These are phyloP conservation scores for Fusarium sp. DNA, from an alignment of 2,329 filamentous ascomycete species.

Conservation along the genomic window DNA sequence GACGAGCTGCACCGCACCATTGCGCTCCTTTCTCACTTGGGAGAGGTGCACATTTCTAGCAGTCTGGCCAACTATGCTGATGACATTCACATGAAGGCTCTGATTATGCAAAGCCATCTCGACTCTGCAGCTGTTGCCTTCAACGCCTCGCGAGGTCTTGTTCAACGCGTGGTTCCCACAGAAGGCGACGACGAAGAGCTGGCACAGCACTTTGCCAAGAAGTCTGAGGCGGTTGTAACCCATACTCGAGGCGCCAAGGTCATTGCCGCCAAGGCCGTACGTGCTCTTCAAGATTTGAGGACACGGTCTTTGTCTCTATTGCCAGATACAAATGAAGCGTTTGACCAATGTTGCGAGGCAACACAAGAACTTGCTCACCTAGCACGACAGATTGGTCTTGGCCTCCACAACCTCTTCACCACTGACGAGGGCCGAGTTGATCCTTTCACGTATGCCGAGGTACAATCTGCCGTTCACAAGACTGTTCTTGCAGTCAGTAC, in stretches of 20 bases:
- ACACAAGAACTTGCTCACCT: slow-evolving; percentile 75
- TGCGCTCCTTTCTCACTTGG: slow-evolving; percentile 87
- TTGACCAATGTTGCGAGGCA: slow-evolving; percentile 76
- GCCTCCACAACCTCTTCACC: slow-evolving; percentile 72
- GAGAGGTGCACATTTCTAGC: slow-evolving; percentile 80
- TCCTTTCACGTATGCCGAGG: slow-evolving; percentile 74
- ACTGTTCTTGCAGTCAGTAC: slow-evolving; percentile 63
- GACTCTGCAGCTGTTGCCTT: slow-evolving; percentile 81
- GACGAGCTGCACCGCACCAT: slow-evolving; percentile 86
- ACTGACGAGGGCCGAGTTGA: slow-evolving; percentile 79
- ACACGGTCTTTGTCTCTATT: slow-evolving; percentile 79
- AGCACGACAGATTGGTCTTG: slow-evolving; percentile 74
- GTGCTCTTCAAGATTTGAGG: slow-evolving; percentile 82
- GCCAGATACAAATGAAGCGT: slow-evolving; percentile 74
- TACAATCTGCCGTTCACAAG: slow-evolving; percentile 72
- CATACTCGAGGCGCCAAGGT: slow-evolving; percentile 88
- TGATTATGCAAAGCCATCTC: slow-evolving; percentile 83
- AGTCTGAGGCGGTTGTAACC: slow-evolving; percentile 77
- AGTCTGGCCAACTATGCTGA: slow-evolving; percentile 81
- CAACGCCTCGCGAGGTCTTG: slow-evolving; percentile 71
- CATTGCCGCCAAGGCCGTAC: slow-evolving; percentile 80
- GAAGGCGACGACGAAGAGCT: slow-evolving; percentile 71
- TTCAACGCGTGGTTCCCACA: slow-evolving; percentile 72
- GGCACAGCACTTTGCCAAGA: slow-evolving; percentile 75
- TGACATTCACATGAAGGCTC: slow-evolving; percentile 80